phyloP scores from a whole-genome alignment of 2,329 filamentous ascomycete genomes.

The Metarhizium guizhouense region DNA sequence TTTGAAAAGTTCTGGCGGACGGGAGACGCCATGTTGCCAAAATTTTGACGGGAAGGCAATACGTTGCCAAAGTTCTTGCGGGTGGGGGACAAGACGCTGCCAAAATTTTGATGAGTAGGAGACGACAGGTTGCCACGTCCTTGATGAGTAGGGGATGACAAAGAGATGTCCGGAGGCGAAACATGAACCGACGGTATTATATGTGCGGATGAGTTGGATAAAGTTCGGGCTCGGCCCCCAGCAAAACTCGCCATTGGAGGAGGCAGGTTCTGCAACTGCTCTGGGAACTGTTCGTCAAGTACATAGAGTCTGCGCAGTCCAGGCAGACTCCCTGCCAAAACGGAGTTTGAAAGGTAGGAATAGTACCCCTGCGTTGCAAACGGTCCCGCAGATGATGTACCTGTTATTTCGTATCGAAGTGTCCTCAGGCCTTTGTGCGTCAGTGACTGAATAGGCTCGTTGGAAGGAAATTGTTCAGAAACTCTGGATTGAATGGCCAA shows the following conservation, averaged over 20 bases:
- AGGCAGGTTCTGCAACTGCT: constrained; percentile 63
- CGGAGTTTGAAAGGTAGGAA: constrained; percentile 73
- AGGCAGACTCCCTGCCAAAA: constrained; percentile 68
- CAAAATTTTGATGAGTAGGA: constrained; percentile 4
- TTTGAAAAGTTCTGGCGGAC: constrained; percentile 17
- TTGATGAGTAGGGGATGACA: constrained; percentile 11
- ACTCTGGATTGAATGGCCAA: constrained; percentile 45
- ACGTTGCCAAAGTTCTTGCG: constrained; percentile 15
- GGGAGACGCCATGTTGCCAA: constrained; percentile 13
- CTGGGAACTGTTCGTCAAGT: constrained; percentile 73
- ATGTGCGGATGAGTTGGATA: constrained; percentile 20
- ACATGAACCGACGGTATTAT: constrained; percentile 7
- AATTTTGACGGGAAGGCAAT: constrained; percentile 5
- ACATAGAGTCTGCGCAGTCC: constrained; percentile 73
- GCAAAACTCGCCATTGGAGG: constrained; percentile 43
- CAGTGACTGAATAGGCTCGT: constrained; percentile 47
- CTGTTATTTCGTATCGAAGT: constrained; percentile 76
- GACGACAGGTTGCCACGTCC: neutral
- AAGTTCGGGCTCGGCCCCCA: constrained; percentile 21
- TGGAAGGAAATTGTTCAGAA: constrained; percentile 38
- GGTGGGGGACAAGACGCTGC: constrained; percentile 11
- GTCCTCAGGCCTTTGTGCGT: constrained; percentile 59
- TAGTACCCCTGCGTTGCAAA: constrained; percentile 63
- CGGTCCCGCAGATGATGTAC: constrained; percentile 45
- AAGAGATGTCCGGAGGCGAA: constrained; percentile 14